Evolutionary conservation across 2,329 filamentous ascomycete genomes (phyloP).

Genomic region (Myriosclerotinia duriaeana): DNA sequence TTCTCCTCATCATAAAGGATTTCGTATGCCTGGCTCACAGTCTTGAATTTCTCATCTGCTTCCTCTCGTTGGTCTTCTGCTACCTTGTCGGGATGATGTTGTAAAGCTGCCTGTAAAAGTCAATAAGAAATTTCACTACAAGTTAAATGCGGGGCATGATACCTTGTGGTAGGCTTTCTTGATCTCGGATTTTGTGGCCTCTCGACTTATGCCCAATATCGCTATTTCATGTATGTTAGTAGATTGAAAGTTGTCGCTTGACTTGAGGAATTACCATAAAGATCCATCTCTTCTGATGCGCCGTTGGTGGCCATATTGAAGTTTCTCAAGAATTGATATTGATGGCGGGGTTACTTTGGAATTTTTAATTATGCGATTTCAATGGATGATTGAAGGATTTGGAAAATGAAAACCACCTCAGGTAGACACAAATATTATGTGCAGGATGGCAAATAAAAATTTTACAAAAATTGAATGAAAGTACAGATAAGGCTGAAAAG

Average conservation of each 20-base stretch:
- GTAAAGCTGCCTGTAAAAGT: conserved; percentile 68
- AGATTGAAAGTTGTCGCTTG: conserved; percentile 9
- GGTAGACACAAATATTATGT: conserved; percentile 14
- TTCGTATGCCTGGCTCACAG: conserved; percentile 91
- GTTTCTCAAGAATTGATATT: conserved; percentile 20
- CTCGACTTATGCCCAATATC: conserved; percentile 72
- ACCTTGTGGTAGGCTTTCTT: conserved; percentile 98
- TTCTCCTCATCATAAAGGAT: conserved; percentile 96
- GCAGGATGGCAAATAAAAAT: neutral
- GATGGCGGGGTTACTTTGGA: conserved; percentile 12
- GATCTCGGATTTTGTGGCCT: conserved; percentile 75
- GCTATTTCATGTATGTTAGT: conserved; percentile 53
- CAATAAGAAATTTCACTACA: conserved; percentile 27
- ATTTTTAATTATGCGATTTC: neutral
- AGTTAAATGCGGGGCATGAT: conserved; percentile 33
- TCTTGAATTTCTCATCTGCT: conserved; percentile 90
- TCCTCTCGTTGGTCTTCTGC: conserved; percentile 78
- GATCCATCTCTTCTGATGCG: conserved; percentile 50
- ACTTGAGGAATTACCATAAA: conserved; percentile 53
- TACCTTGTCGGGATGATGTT: conserved; percentile 94
- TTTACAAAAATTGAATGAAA: conserved; percentile 10
- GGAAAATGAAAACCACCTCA: neutral
- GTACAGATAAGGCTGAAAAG: conserved; percentile 11
- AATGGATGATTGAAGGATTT: neutral
- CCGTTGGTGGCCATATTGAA: conserved; percentile 38